These are phyloP conservation scores for Byssochlamys sp. DNA, from an alignment of 2,329 filamentous ascomycete species.

Conservation along the genomic window DNA sequence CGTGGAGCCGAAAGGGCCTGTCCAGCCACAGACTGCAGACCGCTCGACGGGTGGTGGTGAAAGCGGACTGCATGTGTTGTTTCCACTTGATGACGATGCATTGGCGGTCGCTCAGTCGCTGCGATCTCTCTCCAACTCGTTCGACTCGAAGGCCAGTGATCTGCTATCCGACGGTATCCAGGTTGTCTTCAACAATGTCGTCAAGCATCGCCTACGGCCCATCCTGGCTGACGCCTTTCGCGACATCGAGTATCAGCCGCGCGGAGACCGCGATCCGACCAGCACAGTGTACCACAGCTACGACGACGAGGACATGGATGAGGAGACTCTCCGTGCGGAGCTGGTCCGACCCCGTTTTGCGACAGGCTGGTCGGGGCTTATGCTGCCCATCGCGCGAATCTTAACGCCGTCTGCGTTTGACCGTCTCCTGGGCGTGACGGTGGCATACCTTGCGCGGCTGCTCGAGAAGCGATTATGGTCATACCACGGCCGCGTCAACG, in stretches of 20 bases:
- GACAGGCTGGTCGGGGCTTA: slow-evolving; percentile 73
- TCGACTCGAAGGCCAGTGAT: slow-evolving; percentile 68
- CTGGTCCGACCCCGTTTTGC: slow-evolving; percentile 72
- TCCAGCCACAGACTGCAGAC: slow-evolving; percentile 7
- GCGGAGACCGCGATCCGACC: slow-evolving; percentile 38
- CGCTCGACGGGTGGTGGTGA: slow-evolving; percentile 15
- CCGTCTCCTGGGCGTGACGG: slow-evolving; percentile 63
- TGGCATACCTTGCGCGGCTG: slow-evolving; percentile 63
- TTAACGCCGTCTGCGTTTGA: slow-evolving; percentile 70
- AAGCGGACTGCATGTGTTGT: slow-evolving; percentile 50
- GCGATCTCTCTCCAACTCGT: slow-evolving; percentile 58
- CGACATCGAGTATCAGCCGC: slow-evolving; percentile 74
- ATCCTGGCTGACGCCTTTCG: slow-evolving; percentile 82
- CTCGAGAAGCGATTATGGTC: slow-evolving; percentile 82
- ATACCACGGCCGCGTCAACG: slow-evolving; percentile 68
- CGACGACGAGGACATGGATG: slow-evolving; percentile 21
- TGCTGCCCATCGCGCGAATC: slow-evolving; percentile 73
- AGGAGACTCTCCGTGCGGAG: slow-evolving; percentile 43
- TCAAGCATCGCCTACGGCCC: slow-evolving; percentile 74
- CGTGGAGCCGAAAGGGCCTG: slow-evolving; percentile 34
- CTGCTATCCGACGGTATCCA: slow-evolving; percentile 74
- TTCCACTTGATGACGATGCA: slow-evolving; percentile 71
- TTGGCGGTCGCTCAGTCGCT: slow-evolving; percentile 59
- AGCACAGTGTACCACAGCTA: slow-evolving; percentile 34
- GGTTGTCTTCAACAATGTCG: slow-evolving; percentile 77